These are phyloP conservation scores for Myriosclerotinia duriaeana DNA, from an alignment of 2,329 filamentous ascomycete species.

Conservation along the genomic window DNA sequence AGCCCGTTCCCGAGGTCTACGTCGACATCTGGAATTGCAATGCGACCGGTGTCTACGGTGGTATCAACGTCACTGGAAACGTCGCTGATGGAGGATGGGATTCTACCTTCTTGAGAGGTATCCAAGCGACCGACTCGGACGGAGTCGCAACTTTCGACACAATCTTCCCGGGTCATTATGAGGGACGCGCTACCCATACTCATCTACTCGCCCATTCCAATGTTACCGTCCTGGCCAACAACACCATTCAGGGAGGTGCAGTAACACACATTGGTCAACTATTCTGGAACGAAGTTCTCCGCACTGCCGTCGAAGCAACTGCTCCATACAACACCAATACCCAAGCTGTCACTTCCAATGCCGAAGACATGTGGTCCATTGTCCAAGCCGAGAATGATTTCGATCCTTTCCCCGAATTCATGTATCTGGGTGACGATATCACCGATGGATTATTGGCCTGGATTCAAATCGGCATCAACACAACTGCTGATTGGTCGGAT, in stretches of 20 bases:
- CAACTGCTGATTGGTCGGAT: slow-evolving; percentile 34
- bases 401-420: slow-evolving; percentile 55
- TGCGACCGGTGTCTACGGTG: slow-evolving; percentile 44
- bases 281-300: slow-evolving; percentile 58
- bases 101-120: slow-evolving; percentile 43
- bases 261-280: slow-evolving; percentile 58
- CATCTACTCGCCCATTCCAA: slow-evolving; percentile 46
- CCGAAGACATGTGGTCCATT: slow-evolving; percentile 47
- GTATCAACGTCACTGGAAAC: slow-evolving; percentile 31
- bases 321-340: slow-evolving; percentile 48
- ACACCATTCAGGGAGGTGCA: slow-evolving; percentile 50
- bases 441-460: slow-evolving; percentile 50
- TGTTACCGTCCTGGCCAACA: slow-evolving; percentile 35
- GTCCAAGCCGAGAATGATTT: slow-evolving; percentile 49
- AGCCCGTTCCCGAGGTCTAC: slow-evolving; percentile 41
- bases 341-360: slow-evolving; percentile 48
- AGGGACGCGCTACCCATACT: slow-evolving; percentile 49
- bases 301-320: slow-evolving; percentile 47
- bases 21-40: slow-evolving; percentile 47
- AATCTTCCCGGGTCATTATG: slow-evolving; percentile 49
- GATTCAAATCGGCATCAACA: slow-evolving; percentile 50
- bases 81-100: slow-evolving; percentile 35
- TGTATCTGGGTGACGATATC: slow-evolving; percentile 51
- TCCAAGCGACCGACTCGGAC: slow-evolving; percentile 44
- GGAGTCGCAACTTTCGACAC: slow-evolving; percentile 46